These are phyloP conservation scores for Alternaria viburni DNA, from an alignment of 2,329 filamentous ascomycete species.

Conservation along the genomic window DNA sequence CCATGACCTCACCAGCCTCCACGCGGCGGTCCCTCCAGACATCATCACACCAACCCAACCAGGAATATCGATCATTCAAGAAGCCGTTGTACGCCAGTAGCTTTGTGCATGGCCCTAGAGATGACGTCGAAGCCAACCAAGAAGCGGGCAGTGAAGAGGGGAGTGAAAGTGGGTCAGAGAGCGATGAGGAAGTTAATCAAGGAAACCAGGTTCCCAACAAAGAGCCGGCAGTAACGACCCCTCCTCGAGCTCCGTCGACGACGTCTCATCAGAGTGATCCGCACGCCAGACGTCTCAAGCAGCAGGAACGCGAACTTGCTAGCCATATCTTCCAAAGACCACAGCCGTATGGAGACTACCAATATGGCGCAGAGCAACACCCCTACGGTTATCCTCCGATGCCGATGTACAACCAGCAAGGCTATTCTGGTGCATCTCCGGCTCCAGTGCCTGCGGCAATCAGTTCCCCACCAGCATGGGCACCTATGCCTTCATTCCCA, in stretches of 20 bases:
- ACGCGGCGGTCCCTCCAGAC: slow-evolving; percentile 20
- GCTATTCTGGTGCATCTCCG: slow-evolving; percentile 35
- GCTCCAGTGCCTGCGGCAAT: slow-evolving; percentile 24
- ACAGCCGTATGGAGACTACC: slow-evolving; percentile 42
- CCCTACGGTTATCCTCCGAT: slow-evolving; percentile 30
- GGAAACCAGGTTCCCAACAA: slow-evolving; percentile 13
- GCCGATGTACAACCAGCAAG: slow-evolving; percentile 37
- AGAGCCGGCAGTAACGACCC: slow-evolving; percentile 23
- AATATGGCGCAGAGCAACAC: slow-evolving; percentile 34
- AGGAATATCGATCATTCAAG: slow-evolving; percentile 25
- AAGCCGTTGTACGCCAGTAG: slow-evolving; percentile 43
- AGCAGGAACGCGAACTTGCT: slow-evolving; percentile 43
- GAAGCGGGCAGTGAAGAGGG: slow-evolving; percentile 15
- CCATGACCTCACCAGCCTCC: slow-evolving; percentile 39
- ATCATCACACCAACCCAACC: slow-evolving; percentile 15
- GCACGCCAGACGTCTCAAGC: slow-evolving; percentile 34
- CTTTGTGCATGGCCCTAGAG: slow-evolving; percentile 36
- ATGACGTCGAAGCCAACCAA: slow-evolving; percentile 16
- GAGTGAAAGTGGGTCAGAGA: slow-evolving; percentile 15
- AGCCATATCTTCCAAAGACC: slow-evolving; percentile 46
- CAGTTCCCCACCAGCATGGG: slow-evolving; percentile 29
- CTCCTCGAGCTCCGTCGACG: slow-evolving; percentile 29
- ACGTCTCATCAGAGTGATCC: slow-evolving; percentile 33
- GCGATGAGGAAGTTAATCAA: slow-evolving; percentile 26
- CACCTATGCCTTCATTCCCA: slow-evolving; percentile 29